A percentile compares a stretch with the other conserved stretches of the same genome.
These are phyloP conservation scores for Didymella arachidicola DNA, from an alignment of 2,329 filamentous ascomycete species.

Conservation along the genomic window DNA sequence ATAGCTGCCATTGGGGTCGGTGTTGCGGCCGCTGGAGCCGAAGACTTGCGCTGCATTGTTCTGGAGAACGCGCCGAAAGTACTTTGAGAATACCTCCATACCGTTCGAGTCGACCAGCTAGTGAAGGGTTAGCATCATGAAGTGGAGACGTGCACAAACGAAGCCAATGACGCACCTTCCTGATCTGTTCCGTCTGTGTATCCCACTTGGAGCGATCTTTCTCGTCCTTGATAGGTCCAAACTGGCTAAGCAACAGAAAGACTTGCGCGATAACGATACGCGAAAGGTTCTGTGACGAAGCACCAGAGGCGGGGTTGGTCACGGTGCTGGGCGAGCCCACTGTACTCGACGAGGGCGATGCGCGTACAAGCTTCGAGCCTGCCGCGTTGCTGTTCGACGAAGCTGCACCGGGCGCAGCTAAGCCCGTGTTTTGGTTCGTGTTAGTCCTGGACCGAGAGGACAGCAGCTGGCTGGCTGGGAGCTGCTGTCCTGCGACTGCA, in stretches of 20 bases:
- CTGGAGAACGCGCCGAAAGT: slow-evolving; percentile 90
- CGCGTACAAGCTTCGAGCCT: slow-evolving; percentile 64
- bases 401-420: slow-evolving; percentile 61
- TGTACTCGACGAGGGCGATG: slow-evolving; percentile 67
- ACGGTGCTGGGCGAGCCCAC: slow-evolving; percentile 62
- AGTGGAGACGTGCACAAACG: slow-evolving; percentile 14
- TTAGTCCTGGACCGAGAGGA: slow-evolving; percentile 65
- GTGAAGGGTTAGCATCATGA: slow-evolving; percentile 29
- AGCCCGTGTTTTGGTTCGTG: slow-evolving; percentile 61
- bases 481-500: slow-evolving; percentile 65
- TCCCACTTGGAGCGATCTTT: slow-evolving; percentile 93
- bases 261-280: slow-evolving; percentile 97
- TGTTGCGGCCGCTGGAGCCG: slow-evolving; percentile 74
- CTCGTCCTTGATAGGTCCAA: slow-evolving; percentile 84
- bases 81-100: slow-evolving; percentile 98
- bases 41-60: slow-evolving; percentile 94
- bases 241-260: slow-evolving; percentile 82
- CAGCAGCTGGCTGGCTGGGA: slow-evolving; percentile 60
- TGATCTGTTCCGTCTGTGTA: slow-evolving; percentile 86
- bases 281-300: slow-evolving; percentile 64
- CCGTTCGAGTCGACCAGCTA: slow-evolving; percentile 96
- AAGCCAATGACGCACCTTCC: slow-evolving; percentile 70
- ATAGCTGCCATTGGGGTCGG: slow-evolving; percentile 81
- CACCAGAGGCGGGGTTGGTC: slow-evolving; percentile 54
- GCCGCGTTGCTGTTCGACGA: slow-evolving; percentile 62